A percentile compares a stretch with the other conserved stretches of the same genome.
Evolutionary conservation across 2,329 filamentous ascomycete genomes (phyloP).

Genomic region (Apiospora hydei): DNA sequence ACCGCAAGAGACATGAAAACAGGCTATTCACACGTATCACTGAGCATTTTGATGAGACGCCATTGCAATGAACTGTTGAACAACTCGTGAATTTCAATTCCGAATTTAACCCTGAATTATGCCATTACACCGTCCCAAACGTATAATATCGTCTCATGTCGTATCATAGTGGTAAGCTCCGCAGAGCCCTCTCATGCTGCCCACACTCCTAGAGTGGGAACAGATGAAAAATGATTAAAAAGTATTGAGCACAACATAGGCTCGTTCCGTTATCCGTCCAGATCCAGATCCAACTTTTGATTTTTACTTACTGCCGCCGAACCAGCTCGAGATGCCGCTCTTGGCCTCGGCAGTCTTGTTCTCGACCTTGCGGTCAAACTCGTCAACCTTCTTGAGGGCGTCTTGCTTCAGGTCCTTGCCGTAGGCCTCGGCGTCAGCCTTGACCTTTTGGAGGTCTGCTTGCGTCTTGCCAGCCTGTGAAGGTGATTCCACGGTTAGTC

Average conservation of each 20-base stretch:
- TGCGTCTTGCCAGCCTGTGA: constrained; percentile 68
- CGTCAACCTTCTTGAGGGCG: constrained; percentile 76
- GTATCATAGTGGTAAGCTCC: not conserved
- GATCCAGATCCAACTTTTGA: not conserved
- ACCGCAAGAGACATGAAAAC: not conserved
- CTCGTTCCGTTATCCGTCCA: not conserved
- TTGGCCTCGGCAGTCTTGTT: constrained; percentile 82
- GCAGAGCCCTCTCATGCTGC: not conserved
- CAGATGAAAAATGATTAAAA: not conserved
- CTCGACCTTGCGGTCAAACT: constrained; percentile 84
- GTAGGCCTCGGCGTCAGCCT: constrained; percentile 65
- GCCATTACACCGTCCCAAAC: constrained; percentile 14
- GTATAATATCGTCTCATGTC: constrained; percentile 17
- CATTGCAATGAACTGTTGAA: not conserved
- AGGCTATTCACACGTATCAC: not conserved
- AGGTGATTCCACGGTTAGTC: not conserved
- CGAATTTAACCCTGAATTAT: constrained; percentile 5
- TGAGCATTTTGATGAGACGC: not conserved
- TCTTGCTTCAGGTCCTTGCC: constrained; percentile 70
- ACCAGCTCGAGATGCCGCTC: constrained; percentile 85
- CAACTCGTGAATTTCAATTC: not conserved
- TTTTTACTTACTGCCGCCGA: constrained; percentile 66
- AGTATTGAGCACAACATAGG: not conserved
- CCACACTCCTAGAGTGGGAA: not conserved
- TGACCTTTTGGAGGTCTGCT: constrained; percentile 66